Conservation (phyloP, 1,284 basidiomycete species). For the Ustilago loliicola region DNA sequence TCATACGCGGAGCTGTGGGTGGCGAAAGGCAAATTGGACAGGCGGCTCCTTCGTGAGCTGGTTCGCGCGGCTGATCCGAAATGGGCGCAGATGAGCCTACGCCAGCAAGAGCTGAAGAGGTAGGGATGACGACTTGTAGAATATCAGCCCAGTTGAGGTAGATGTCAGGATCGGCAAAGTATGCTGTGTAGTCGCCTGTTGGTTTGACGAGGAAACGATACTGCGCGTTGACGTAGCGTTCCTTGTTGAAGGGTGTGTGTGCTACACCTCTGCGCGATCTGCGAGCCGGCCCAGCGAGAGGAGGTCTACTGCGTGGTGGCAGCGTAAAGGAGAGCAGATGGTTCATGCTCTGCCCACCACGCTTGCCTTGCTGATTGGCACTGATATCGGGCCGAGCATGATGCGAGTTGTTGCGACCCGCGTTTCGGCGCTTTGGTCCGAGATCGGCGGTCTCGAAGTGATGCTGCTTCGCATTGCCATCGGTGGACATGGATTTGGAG, state of each 20-base stretch:
- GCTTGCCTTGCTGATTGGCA: constrained; percentile 38
- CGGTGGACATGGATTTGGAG: constrained; percentile 45
- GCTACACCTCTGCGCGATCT: constrained; percentile 49
- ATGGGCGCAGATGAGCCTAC: constrained; percentile 46
- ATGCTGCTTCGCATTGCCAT: constrained; percentile 30
- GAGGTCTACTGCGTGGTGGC: constrained; percentile 63
- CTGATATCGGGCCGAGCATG: constrained; percentile 26
- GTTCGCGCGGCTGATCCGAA: constrained; percentile 44
- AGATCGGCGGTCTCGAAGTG: constrained; percentile 25
- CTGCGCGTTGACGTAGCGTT: constrained; percentile 69
- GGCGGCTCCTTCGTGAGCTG: constrained; percentile 77
- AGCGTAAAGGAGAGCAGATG: constrained; percentile 68
- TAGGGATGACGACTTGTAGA: constrained; percentile 91
- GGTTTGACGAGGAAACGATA: constrained; percentile 70
- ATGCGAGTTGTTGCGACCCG: constrained; percentile 30
- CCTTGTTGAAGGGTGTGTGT: constrained; percentile 65
- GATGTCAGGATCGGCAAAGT: constrained; percentile 67
- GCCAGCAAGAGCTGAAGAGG: constrained; percentile 72
- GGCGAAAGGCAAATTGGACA: constrained; percentile 96
- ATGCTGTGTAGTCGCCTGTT: constrained; percentile 66
- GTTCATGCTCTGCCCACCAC: constrained; percentile 64
- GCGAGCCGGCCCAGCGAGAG: constrained; percentile 51
- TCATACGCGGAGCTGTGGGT: constrained; percentile 93
- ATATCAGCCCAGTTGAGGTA: constrained; percentile 79
- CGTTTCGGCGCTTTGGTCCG: constrained; percentile 32